phyloP scores from a whole-genome alignment of 2,329 filamentous ascomycete genomes.

The Thielaviopsis ethacetica region DNA sequence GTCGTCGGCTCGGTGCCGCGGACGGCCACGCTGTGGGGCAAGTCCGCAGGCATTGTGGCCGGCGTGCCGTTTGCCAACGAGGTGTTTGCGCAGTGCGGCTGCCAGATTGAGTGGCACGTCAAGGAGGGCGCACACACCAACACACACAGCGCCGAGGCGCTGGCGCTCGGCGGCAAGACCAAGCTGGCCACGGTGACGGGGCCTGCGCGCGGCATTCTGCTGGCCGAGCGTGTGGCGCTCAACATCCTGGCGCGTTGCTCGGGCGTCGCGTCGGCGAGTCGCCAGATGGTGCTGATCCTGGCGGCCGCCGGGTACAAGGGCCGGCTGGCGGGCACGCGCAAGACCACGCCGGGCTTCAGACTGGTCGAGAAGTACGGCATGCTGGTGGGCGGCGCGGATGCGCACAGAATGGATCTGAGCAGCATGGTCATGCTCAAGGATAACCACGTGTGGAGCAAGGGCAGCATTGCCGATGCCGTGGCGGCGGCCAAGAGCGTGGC shows the following conservation, averaged over 20 bases:
- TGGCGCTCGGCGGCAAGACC: conserved; percentile 27
- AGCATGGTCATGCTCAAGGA: conserved; percentile 99
- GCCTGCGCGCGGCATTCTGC: conserved; percentile 60
- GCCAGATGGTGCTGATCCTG: conserved; percentile 36
- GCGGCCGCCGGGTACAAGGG: conserved; percentile 59
- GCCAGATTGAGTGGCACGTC: conserved; percentile 78
- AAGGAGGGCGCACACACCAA: conserved; percentile 57
- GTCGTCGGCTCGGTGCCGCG: conserved; percentile 63
- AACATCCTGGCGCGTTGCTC: conserved; percentile 85
- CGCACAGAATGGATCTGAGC: conserved; percentile 78
- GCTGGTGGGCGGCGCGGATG: conserved; percentile 81
- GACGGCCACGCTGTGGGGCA: conserved; percentile 51
- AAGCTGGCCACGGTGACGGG: conserved; percentile 69
- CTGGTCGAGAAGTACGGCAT: conserved; percentile 98
- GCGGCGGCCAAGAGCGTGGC: conserved; percentile 65
- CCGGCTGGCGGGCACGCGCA: conserved; percentile 81
- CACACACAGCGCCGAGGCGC: conserved; percentile 33
- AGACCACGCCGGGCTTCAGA: conserved; percentile 91
- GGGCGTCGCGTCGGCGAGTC: conserved; percentile 62
- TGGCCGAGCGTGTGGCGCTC: conserved; percentile 86
- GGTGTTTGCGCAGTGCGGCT: conserved; percentile 77
- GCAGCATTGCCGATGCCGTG: conserved; percentile 75
- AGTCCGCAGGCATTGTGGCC: conserved; percentile 65
- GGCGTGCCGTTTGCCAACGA: conserved; percentile 92
- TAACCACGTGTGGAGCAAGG: conserved; percentile 89